Evolutionary conservation across 495 filamentous ascomycete species (phyloP).

Genomic region (Penicillium diatomitis): DNA sequence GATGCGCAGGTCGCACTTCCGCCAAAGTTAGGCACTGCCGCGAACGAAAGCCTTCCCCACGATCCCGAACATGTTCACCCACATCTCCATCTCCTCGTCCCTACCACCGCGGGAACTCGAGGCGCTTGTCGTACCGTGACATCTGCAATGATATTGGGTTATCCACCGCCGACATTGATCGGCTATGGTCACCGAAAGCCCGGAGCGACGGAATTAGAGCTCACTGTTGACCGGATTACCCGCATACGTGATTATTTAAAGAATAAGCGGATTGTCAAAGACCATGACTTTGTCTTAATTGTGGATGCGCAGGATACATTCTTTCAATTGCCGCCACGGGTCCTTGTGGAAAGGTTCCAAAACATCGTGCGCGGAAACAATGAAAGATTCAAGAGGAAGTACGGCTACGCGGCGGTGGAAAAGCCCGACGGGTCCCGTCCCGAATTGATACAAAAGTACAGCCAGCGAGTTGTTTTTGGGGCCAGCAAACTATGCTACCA

Average conservation of each 20-base stretch:
- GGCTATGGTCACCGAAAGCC: slow-evolving; percentile 29
- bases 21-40: slow-evolving; percentile 7
- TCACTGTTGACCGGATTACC: slow-evolving; percentile 36
- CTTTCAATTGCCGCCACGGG: slow-evolving; percentile 53
- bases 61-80: slow-evolving; percentile 38
- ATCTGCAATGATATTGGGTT: slow-evolving; percentile 52
- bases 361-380: slow-evolving; percentile 41
- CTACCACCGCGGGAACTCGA: slow-evolving; percentile 38
- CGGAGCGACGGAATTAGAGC: slow-evolving; percentile 24
- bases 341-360: slow-evolving; percentile 49
- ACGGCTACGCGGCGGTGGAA: slow-evolving; percentile 33
- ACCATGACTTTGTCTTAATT: slow-evolving; percentile 53
- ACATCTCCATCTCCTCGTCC: slow-evolving; percentile 54
- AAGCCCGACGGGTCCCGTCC: slow-evolving; percentile 12
- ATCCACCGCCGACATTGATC: slow-evolving; percentile 50
- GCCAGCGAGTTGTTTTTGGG: slow-evolving; percentile 50
- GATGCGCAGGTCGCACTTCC: slow-evolving; percentile 24
- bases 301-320: slow-evolving; percentile 49
- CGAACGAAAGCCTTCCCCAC: slow-evolving; percentile 23
- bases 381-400: slow-evolving; percentile 34
- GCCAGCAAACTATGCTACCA: slow-evolving; percentile 50
- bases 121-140: slow-evolving; percentile 51
- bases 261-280: slow-evolving; percentile 36
- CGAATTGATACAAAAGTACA: slow-evolving; percentile 38
- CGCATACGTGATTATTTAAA: slow-evolving; percentile 46